Percentiles rank a stretch among this genome's conserved stretches.
Evolutionary conservation across 495 filamentous ascomycete species (phyloP).

Genomic region (Collariella sp.): DNA sequence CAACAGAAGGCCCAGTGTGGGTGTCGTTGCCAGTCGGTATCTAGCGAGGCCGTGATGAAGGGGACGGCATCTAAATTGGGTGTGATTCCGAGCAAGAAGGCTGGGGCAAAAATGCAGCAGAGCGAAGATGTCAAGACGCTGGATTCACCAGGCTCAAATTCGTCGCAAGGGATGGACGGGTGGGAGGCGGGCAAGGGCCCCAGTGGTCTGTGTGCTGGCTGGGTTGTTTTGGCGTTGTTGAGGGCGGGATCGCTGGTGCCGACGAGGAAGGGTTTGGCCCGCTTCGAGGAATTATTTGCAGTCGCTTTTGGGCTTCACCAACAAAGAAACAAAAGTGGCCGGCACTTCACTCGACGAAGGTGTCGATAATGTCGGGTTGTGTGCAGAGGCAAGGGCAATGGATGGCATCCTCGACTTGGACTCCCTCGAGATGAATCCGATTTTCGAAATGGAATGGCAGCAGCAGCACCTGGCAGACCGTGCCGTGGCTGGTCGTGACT

Average conservation of each 20-base stretch:
- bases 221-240: slow-evolving; percentile 3
- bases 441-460: too few species aligned
- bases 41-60: background rate
- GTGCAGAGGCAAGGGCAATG: too few species aligned
- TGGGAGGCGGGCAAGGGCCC: background rate
- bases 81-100: background rate
- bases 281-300: too few species aligned
- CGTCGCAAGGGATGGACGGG: background rate
- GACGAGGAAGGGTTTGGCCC: background rate
- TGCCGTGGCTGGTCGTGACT: background rate
- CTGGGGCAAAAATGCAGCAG: background rate
- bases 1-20: background rate
- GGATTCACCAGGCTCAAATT: background rate
- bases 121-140: background rate
- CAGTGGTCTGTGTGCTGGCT: slow-evolving; percentile 1
- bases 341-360: too few species aligned
- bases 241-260: background rate
- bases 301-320: too few species aligned
- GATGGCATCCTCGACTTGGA: too few species aligned
- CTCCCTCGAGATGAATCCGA: too few species aligned
- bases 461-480: too few species aligned
- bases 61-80: background rate
- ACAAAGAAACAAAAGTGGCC: too few species aligned
- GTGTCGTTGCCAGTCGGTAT: background rate
- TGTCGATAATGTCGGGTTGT: too few species aligned